Conservation (phyloP, 2,329 filamentous ascomycete species). For the Fusarium sp. region DNA sequence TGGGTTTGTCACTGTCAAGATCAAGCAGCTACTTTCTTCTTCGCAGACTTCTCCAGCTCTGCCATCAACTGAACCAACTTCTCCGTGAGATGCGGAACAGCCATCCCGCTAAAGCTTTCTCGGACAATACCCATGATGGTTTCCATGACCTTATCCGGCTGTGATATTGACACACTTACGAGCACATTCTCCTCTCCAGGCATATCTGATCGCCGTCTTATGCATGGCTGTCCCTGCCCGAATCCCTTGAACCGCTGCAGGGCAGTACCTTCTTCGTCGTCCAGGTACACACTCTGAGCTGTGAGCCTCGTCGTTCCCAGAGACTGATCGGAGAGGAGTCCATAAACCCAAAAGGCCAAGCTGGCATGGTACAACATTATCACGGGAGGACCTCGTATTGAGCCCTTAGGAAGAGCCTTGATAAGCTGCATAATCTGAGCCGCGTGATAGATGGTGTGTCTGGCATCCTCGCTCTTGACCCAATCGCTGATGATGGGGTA, state of each 20-base stretch:
- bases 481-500: slow-evolving; percentile 50
- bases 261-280: slow-evolving; percentile 12
- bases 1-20: not conserved
- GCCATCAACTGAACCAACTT: slow-evolving; percentile 32
- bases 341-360: slow-evolving; percentile 43
- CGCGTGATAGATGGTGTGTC: slow-evolving; percentile 45
- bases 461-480: slow-evolving; percentile 48
- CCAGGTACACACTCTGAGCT: slow-evolving; percentile 6
- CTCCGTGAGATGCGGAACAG: slow-evolving; percentile 22
- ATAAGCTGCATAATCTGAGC: slow-evolving; percentile 42
- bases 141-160: slow-evolving; percentile 28
- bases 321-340: slow-evolving; percentile 14
- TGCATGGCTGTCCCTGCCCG: slow-evolving; percentile 25
- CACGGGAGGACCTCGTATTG: slow-evolving; percentile 36
- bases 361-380: slow-evolving; percentile 44
- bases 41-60: slow-evolving; percentile 28
- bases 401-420: slow-evolving; percentile 20
- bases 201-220: slow-evolving; percentile 20
- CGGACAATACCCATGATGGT: slow-evolving; percentile 17
- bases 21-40: slow-evolving; percentile 26
- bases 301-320: not conserved
- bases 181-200: slow-evolving; percentile 2
- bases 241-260: slow-evolving; percentile 26
- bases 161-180: slow-evolving; percentile 15
- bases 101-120: slow-evolving; percentile 12